These are phyloP conservation scores for Umbellularia californica DNA, from an alignment of 164 flowering plant genomes.

Conservation along the genomic window DNA sequence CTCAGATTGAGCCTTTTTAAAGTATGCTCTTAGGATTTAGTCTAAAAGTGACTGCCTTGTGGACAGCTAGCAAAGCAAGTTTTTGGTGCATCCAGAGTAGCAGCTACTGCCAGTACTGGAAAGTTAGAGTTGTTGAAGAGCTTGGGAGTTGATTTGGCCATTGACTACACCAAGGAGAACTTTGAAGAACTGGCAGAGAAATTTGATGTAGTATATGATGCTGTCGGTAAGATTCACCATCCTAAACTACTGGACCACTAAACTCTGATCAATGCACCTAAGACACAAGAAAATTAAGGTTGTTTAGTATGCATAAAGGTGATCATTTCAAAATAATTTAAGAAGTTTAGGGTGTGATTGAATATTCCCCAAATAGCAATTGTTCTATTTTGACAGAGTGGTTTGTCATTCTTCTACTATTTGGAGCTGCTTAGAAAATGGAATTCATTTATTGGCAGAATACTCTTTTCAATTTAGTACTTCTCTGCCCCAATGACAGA, in stretches of 20 bases:
- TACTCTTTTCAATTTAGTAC: no score
- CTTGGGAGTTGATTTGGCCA: conserved; percentile 85
- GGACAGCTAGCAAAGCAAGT: conserved; percentile 88
- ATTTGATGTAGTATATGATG: conserved; percentile 81
- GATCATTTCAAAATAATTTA: no score
- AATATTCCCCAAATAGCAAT: no score
- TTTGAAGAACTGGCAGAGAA: conserved; percentile 84
- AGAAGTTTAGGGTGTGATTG: no score
- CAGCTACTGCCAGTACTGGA: conserved; percentile 81
- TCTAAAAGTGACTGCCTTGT: background rate
- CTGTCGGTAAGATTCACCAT: conserved; percentile 57
- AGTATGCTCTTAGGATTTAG: background rate
- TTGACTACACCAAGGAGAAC: conserved; percentile 87
- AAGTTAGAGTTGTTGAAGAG: conserved; percentile 74
- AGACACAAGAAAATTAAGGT: no score
- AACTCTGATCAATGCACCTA: no score
- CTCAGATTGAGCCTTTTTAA: background rate
- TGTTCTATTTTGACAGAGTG: no score
- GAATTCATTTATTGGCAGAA: no score
- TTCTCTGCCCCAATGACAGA: background rate
- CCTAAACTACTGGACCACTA: background rate
- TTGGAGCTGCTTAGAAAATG: no score
- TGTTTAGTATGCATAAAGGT: no score
- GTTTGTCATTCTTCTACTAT: no score
- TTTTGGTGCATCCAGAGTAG: conserved; percentile 86